phyloP scores from a whole-genome alignment of 2,329 filamentous ascomycete genomes.

The Penicillium occitanis region DNA sequence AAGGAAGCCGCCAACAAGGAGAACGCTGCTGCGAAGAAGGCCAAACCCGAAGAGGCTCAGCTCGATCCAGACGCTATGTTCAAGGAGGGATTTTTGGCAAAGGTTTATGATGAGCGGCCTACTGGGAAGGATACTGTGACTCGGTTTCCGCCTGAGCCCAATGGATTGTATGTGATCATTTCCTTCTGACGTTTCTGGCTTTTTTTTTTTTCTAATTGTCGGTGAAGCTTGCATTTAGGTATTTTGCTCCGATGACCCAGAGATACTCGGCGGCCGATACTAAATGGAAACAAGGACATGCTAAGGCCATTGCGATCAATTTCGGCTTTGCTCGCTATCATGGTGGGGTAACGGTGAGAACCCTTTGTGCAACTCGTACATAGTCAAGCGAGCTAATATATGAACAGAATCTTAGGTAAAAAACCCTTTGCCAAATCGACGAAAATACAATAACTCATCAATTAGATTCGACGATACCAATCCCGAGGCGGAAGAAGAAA shows the following conservation, averaged over 20 bases:
- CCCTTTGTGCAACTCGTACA: background rate
- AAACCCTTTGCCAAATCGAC: background rate
- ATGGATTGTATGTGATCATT: conserved; percentile 56
- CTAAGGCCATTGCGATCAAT: conserved; percentile 93
- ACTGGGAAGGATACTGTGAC: conserved; percentile 49
- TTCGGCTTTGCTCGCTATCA: conserved; percentile 90
- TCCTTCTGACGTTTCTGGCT: background rate
- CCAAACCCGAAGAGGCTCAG: conserved; percentile 9
- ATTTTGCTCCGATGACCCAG: background rate
- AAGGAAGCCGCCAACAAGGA: conserved; percentile 6
- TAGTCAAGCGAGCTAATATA: conserved; percentile 1
- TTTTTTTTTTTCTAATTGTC: background rate
- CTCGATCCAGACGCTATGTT: conserved; percentile 59
- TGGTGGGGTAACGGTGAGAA: conserved; percentile 54
- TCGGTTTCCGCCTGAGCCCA: conserved; percentile 82
- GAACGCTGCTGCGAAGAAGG: conserved; percentile 5
- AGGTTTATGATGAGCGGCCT: conserved; percentile 69
- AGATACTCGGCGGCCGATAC: background rate
- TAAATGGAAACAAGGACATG: conserved; percentile 61
- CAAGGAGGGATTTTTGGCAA: conserved; percentile 72
- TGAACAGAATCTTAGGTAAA: conserved; percentile 21
- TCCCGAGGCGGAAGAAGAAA: conserved; percentile 86
- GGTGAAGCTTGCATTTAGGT: conserved; percentile 19
- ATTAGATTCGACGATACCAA: conserved; percentile 93
- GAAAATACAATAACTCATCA: conserved; percentile 56